phyloP scores from a whole-genome alignment of 805 yeast genomes.

The Candida khao-thaluensis region DNA sequence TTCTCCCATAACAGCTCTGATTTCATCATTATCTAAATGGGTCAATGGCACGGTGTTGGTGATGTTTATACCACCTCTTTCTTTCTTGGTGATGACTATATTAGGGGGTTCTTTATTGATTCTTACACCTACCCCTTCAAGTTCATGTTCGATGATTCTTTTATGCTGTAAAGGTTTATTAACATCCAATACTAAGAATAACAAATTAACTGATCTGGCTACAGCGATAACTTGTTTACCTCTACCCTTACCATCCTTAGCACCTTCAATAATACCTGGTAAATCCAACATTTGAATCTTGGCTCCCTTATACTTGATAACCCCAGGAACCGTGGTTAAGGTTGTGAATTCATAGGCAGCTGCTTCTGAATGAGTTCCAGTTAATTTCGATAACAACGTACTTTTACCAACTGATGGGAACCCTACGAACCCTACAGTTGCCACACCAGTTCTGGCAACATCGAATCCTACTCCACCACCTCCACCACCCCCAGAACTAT shows the following conservation, averaged over 20 bases:
- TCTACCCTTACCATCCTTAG: constrained; percentile 88
- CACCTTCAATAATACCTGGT: constrained; percentile 90
- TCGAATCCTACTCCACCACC: constrained; percentile 97
- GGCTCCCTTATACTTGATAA: constrained; percentile 93
- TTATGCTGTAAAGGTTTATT: constrained; percentile 95
- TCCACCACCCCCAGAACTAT: constrained; percentile 60
- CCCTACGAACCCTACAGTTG: constrained; percentile 96
- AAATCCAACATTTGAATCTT: constrained; percentile 93
- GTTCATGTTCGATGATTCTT: constrained; percentile 87
- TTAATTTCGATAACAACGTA: constrained; percentile 79
- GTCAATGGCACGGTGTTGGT: constrained; percentile 93
- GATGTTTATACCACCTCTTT: constrained; percentile 92
- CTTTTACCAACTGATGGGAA: constrained; percentile 95
- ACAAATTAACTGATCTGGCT: constrained; percentile 93
- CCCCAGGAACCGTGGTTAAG: constrained; percentile 95
- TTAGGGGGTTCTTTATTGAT: constrained; percentile 91
- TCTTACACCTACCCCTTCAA: constrained; percentile 97
- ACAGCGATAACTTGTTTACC: constrained; percentile 98
- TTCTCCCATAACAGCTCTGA: constrained; percentile 94
- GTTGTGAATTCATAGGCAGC: constrained; percentile 98
- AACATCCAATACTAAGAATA: constrained; percentile 92
- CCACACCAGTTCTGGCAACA: constrained; percentile 98
- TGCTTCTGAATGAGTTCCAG: constrained; percentile 97
- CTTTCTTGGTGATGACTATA: constrained; percentile 87
- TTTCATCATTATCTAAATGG: constrained; percentile 87